These are phyloP conservation scores for Abortiporus biennis DNA, from an alignment of 1,284 basidiomycete species.

Conservation along the genomic window DNA sequence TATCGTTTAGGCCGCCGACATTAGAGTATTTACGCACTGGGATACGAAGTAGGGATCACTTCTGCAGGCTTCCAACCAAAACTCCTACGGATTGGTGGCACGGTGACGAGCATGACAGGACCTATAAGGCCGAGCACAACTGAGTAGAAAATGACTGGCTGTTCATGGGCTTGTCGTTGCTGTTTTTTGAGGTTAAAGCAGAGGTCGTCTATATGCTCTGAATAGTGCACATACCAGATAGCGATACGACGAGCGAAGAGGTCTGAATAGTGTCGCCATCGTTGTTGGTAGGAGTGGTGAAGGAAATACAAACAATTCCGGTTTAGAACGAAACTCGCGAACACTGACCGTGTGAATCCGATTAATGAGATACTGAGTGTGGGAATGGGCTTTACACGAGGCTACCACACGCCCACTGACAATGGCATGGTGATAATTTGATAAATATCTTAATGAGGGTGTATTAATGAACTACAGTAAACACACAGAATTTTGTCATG, in stretches of 20 bases:
- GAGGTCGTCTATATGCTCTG: not conserved
- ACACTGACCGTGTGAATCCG: too few species aligned
- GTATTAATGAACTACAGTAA: too few species aligned
- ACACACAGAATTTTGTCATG: too few species aligned
- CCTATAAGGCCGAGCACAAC: slow-evolving; percentile 72
- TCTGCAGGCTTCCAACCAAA: slow-evolving; percentile 75
- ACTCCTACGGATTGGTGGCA: slow-evolving; percentile 76
- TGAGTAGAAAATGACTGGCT: slow-evolving; percentile 89
- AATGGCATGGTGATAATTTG: too few species aligned
- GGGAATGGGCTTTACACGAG: too few species aligned
- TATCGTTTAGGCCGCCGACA: not conserved
- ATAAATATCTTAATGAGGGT: too few species aligned
- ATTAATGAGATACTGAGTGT: too few species aligned
- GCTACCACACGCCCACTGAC: too few species aligned
- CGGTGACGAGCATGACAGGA: slow-evolving; percentile 68
- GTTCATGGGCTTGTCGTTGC: slow-evolving; percentile 87
- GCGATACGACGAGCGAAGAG: slow-evolving; percentile 4
- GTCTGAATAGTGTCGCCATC: slow-evolving; percentile 6
- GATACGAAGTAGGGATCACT: slow-evolving; percentile 79
- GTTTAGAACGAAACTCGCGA: too few species aligned
- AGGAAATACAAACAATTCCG: not conserved
- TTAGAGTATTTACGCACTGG: slow-evolving; percentile 51
- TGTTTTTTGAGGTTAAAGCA: slow-evolving; percentile 20
- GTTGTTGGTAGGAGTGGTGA: not conserved
- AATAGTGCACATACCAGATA: slow-evolving; percentile 5